Conservation (phyloP, 441 rosid species). For the Hura crepitans region DNA sequence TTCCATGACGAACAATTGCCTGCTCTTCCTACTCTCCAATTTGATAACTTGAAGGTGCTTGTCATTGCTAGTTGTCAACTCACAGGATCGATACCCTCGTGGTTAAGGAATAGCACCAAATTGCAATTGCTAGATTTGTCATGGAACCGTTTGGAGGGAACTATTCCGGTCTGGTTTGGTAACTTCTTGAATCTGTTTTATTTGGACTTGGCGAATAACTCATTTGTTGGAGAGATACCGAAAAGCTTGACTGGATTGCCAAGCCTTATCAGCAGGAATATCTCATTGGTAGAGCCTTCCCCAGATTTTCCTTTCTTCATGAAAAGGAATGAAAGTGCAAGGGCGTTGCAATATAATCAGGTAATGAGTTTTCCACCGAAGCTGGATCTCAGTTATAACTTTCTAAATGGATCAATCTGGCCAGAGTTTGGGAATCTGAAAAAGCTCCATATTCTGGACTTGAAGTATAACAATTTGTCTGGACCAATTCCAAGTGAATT, state of each 20-base stretch:
- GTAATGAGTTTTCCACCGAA: conserved; percentile 67
- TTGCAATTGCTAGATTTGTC: conserved; percentile 77
- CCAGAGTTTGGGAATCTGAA: conserved; percentile 64
- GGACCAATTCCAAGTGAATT: conserved; percentile 58
- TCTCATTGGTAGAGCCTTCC: conserved; percentile 59
- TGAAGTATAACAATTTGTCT: conserved; percentile 44
- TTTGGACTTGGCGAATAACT: conserved; percentile 78
- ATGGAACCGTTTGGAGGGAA: conserved; percentile 56
- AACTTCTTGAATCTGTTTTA: conserved; percentile 52
- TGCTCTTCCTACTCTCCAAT: conserved; percentile 36
- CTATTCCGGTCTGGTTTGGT: conserved; percentile 63
- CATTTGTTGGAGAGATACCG: conserved; percentile 60
- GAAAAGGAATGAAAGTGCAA: conserved; percentile 49
- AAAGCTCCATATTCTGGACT: conserved; percentile 59
- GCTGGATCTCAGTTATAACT: conserved; percentile 52
- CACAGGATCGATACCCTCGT: conserved; percentile 52
- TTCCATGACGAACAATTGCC: conserved; percentile 57
- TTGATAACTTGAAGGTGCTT: conserved; percentile 58
- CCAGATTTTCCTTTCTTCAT: conserved; percentile 64
- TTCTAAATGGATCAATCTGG: conserved; percentile 65
- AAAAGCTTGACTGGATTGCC: conserved; percentile 46
- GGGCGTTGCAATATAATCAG: conserved; percentile 68
- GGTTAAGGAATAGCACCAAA: conserved; percentile 43
- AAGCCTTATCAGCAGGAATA: conserved; percentile 41
- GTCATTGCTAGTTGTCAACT: conserved; percentile 59